Evolutionary conservation across 2,329 filamentous ascomycete genomes (phyloP), one percentile per base, ranked within the genome.

Genomic region (Sporothrix protearum): DNA sequence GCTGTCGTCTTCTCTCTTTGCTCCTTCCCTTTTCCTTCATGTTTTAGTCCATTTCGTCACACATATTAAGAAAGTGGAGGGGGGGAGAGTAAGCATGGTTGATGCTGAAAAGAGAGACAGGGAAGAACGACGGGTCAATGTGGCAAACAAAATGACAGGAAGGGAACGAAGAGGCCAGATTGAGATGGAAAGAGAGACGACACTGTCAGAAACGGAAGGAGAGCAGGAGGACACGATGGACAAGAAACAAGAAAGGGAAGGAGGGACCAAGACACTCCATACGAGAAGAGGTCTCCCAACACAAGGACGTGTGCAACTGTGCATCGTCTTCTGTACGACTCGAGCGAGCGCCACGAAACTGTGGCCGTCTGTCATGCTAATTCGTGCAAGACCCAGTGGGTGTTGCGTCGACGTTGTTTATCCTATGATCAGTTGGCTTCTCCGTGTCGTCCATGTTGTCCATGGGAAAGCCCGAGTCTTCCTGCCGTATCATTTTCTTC

Each of bases 201-300:
- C 9, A 19, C 33, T 14, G 22, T 39, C 36, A 19, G 51, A 45
- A 59, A 55, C n/a, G 39, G 51, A 47, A 47, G 22, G 51, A 57
- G 28, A 28, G 12, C 19, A 36, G 10, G 51, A 49, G 53, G 22
- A 30, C 22, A 10, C n/a, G 30, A 36, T 3, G 33, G n/a, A 36
- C 64, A 9, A 68, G 47, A 51, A 16, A 68, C 28, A 53, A 36
- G 45, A 39, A 49, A 68, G 45, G 47, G 30, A 68, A 68, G 64
- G 64, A 68, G 28, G 19, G 28, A 68, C 42, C 64, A 68, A 68
- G 64, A 68, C 63, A 66, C 25, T 49, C 30, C 42, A 42, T 66
- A 49, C 63, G 42, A 66, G 19, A 14, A n/a, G 25, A 33, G 45
- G 22, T 66, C 42, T 66, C 39, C 63, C 64, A 68, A 30, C 64